Base-by-base conservation (phyloP, 306 rosid genomes). In the Malus domestica region DNA sequence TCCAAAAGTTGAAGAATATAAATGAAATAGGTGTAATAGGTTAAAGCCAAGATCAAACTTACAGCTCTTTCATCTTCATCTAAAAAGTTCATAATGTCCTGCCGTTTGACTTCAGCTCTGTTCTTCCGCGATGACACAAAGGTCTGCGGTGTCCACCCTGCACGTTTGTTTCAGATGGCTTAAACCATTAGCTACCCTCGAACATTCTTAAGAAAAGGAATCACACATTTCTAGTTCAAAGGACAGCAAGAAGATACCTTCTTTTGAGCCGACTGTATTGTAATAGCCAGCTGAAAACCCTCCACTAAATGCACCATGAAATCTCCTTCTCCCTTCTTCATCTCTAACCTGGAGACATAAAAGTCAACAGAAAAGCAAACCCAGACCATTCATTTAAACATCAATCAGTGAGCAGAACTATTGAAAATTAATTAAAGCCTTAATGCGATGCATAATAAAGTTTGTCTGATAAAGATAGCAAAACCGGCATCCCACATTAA, bases 261-360 rank as follows among this genome's bases (percentile, higher is more conserved):
- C 97, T 88, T 92, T 92, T 8, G 98, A 84, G 70, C 99, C 99
- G 77, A 82, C 99, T 25, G 98, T 77, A 60, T 95, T 95, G 82
- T 85, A 95, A 84, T 89, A 91, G 75, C 99, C 99, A 65, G 99
- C 98, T 64, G 99, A 95, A 83, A 46, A 95, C 44, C 99, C 98
- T 64, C 98, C 98, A 0, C 93, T 88, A 84, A 95, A 95, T 29
- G 99, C 98, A 13, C 99, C 99, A 75, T 95, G 99, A 79, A 95
- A 92, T 86, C 99, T 89, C 85, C 99, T 89, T 80, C 96, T 86
- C 80, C 99, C 99, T 89, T 95, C 99, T 68, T 92, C 99, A 67
- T 95, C 98, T 86, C 81, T 88, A 80, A 95, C 99, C 99, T 95
- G 81, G 14, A 76, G 80, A 78, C 33, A 40, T 10, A 33, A 16